Evolutionary conservation across 2,329 filamentous ascomycete genomes (phyloP), one percentile per base, ranked within the genome.

Genomic region (Arthroderma sp.): DNA sequence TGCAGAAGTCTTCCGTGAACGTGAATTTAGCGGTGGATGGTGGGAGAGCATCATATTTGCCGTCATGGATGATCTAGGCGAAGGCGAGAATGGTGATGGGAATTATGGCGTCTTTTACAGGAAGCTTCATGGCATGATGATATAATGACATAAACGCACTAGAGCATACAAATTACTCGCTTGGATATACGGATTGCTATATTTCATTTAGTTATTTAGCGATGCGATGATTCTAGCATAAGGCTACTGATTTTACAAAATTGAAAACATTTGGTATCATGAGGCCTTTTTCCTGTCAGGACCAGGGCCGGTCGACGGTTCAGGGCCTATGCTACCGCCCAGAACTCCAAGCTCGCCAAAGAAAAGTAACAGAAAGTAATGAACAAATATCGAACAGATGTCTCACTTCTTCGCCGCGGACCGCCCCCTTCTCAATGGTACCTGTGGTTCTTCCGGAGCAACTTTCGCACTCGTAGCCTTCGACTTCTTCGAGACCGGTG

Each of bases 31-130:
- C 39, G 81, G 81, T 1, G 80, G 81, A 0, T 85, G 83, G 81
- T 86, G 83, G 80, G 71, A 79, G 63, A 77, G 78, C 56, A 70
- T 88, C 17, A 76, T 81, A 61, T 88, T 88, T 74, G 85, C 84
- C 0, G 79, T 87, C 1, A 61, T 77, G 61, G 74, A 76, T 57
- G 71, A 64, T 61, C 47, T 59, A 28, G 60, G 56, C 9, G 59
- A 62, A 37, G 64, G 63, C 21, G 57, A 62, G 38, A 56, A 66
- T 31, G 63, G 63, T 4, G 59, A 64, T 51, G 65, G 66, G n/a
- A 71, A 70, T 61, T 70, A 67, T 55, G 63, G 65, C 2, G 62
- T 69, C 4, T 71, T 71, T 51, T 63, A 63, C 52, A 61, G 59
- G 52, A 64, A 57, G 23, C 60, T 72, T 57, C 55, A 70, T 60